These are phyloP conservation scores for Dendryphion nanum DNA, from an alignment of 2,329 filamentous ascomycete species.

Conservation along the genomic window DNA sequence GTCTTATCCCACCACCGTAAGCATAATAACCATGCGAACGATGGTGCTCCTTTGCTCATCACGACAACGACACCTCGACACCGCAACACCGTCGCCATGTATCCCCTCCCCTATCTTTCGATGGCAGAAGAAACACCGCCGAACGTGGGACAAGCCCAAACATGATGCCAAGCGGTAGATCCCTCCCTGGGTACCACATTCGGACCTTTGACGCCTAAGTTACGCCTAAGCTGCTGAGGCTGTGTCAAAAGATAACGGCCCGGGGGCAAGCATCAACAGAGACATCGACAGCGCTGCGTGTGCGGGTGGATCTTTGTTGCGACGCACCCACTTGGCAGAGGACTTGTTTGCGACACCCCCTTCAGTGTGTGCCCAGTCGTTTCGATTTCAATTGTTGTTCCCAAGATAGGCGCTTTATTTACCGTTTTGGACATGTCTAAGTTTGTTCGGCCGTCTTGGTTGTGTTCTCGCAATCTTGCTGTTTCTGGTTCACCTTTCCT, in stretches of 20 bases:
- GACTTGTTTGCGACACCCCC: constrained; percentile 5
- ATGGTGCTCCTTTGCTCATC: no score
- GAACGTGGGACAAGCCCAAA: no score
- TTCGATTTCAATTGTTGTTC: not conserved
- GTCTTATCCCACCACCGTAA: no score
- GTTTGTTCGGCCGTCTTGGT: constrained; percentile 7
- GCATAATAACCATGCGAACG: no score
- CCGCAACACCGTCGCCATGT: no score
- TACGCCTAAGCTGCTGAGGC: constrained; percentile 20
- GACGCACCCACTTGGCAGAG: constrained; percentile 7
- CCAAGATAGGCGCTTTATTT: constrained; percentile 3
- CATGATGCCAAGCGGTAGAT: constrained; percentile 9
- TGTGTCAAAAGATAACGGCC: constrained; percentile 28
- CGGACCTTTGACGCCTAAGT: constrained; percentile 11
- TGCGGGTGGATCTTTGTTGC: constrained; percentile 6
- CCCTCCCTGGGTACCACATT: constrained; percentile 5
- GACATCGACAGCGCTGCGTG: not conserved
- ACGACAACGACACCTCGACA: no score
- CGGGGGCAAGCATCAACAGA: constrained; percentile 9
- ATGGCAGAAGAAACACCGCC: no score
- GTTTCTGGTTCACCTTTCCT: not conserved
- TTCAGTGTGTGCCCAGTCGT: constrained; percentile 2
- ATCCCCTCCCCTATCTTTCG: no score
- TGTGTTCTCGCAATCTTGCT: not conserved
- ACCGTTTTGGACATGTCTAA: constrained; percentile 1